Evolutionary conservation across 2,329 filamentous ascomycete genomes (phyloP).

Genomic region (Curvularia sp.): DNA sequence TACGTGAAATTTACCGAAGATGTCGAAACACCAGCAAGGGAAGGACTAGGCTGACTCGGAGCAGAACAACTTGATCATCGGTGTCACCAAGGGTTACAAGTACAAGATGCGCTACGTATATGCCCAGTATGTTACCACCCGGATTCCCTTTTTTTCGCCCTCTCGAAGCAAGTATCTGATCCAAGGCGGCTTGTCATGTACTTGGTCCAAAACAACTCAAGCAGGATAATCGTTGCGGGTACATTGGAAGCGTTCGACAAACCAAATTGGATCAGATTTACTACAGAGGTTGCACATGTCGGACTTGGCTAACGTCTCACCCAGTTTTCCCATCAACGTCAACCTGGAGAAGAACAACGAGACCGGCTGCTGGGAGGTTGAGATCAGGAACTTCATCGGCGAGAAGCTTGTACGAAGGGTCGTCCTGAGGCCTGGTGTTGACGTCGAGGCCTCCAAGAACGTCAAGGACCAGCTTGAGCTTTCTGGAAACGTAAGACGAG

Average conservation of each 20-base stretch:
- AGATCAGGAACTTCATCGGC: conserved; percentile 82
- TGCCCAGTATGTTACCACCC: conserved; percentile 67
- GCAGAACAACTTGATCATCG: conserved; percentile 91
- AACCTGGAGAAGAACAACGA: conserved; percentile 97
- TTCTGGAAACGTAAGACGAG: conserved; percentile 71
- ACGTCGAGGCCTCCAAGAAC: conserved; percentile 86
- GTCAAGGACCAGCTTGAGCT: conserved; percentile 98
- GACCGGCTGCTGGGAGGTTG: conserved; percentile 86
- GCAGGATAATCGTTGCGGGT: background rate
- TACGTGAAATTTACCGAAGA: conserved; percentile 33
- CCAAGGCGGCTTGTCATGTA: conserved; percentile 5
- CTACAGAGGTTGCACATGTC: background rate
- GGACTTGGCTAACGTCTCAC: conserved; percentile 22
- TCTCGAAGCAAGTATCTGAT: background rate
- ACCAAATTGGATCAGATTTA: background rate
- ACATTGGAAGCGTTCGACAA: conserved; percentile 3
- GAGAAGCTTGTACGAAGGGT: conserved; percentile 99
- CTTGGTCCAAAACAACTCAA: background rate
- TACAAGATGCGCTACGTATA: conserved; percentile 99
- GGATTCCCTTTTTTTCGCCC: background rate
- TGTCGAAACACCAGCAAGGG: conserved; percentile 2
- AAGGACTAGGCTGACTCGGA: conserved; percentile 32
- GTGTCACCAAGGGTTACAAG: conserved; percentile 99
- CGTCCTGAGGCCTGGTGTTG: conserved; percentile 86
- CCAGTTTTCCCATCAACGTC: conserved; percentile 98